Conservation (phyloP, 257 asterid species). For the Thymus quinquecostatus region DNA sequence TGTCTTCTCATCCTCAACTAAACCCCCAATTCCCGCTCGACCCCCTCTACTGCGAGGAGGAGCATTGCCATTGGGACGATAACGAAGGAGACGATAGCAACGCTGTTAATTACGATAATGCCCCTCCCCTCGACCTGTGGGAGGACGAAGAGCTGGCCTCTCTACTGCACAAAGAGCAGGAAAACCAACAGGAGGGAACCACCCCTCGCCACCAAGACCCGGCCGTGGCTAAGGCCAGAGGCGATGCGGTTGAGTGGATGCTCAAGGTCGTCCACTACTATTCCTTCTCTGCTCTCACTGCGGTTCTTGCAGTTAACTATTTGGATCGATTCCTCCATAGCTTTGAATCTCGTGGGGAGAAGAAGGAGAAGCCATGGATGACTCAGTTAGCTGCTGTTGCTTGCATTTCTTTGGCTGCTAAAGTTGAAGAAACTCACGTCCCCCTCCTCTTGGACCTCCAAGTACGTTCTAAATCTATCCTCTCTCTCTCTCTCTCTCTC, state of each 20-base stretch:
- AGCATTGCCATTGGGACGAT: conserved; percentile 41
- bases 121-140: conserved; percentile 32
- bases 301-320: conserved; percentile 58
- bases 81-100: conserved; percentile 23
- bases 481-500: not conserved
- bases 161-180: conserved; percentile 65
- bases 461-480: conserved; percentile 36
- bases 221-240: conserved; percentile 40
- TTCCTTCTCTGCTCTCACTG: conserved; percentile 59
- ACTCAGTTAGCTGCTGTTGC: conserved; percentile 59
- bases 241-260: conserved; percentile 63
- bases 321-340: conserved; percentile 45
- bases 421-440: conserved; percentile 57
- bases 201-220: conserved; percentile 30
- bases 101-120: not conserved
- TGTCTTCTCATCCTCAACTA: conserved; percentile 40
- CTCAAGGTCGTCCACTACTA: conserved; percentile 42
- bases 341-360: conserved; percentile 32
- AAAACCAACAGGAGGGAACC: conserved; percentile 31
- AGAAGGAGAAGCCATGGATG: conserved; percentile 63
- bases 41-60: conserved; percentile 58
- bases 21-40: conserved; percentile 41
- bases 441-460: conserved; percentile 65
- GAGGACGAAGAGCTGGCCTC: conserved; percentile 54
- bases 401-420: conserved; percentile 64